These are phyloP conservation scores for Eucalyptus shirleyi DNA, from an alignment of 345 rosid genomes.

Conservation along the genomic window DNA sequence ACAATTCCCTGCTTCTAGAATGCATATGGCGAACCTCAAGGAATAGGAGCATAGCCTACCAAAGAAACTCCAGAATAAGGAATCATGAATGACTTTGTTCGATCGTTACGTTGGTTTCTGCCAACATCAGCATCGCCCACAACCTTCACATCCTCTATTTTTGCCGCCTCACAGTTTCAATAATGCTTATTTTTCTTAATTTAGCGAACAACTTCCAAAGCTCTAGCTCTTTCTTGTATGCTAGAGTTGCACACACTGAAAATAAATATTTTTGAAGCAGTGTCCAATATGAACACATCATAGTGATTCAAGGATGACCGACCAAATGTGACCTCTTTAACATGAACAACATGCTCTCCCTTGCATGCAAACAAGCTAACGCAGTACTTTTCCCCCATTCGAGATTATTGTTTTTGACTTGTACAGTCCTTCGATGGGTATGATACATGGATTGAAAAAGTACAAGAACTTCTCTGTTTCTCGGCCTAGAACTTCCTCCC, in stretches of 20 bases:
- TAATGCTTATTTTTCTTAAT: conserved; percentile 62
- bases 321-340: conserved; percentile 73
- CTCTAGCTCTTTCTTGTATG: conserved; percentile 78
- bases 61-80: conserved; percentile 69
- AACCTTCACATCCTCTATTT: conserved; percentile 81
- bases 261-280: conserved; percentile 63
- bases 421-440: conserved; percentile 62
- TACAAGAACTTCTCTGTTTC: conserved; percentile 71
- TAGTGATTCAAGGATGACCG: conserved; percentile 73
- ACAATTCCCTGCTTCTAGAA: conserved; percentile 14
- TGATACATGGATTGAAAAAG: conserved; percentile 76
- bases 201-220: conserved; percentile 68
- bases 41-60: conserved; percentile 83
- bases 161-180: conserved; percentile 67
- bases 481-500: conserved; percentile 82
- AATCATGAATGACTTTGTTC: too few species aligned
- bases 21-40: conserved; percentile 33
- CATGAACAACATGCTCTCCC: conserved; percentile 72
- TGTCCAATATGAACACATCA: conserved; percentile 71
- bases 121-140: conserved; percentile 78
- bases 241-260: conserved; percentile 77
- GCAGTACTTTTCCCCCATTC: conserved; percentile 20
- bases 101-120: background rate
- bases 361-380: conserved; percentile 49
- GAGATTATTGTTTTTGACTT: conserved; percentile 11